A percentile compares a stretch with the other conserved stretches of the same genome.
These are phyloP conservation scores for Zygosaccharomyces bisporus DNA, from an alignment of 805 yeast species.

Conservation along the genomic window DNA sequence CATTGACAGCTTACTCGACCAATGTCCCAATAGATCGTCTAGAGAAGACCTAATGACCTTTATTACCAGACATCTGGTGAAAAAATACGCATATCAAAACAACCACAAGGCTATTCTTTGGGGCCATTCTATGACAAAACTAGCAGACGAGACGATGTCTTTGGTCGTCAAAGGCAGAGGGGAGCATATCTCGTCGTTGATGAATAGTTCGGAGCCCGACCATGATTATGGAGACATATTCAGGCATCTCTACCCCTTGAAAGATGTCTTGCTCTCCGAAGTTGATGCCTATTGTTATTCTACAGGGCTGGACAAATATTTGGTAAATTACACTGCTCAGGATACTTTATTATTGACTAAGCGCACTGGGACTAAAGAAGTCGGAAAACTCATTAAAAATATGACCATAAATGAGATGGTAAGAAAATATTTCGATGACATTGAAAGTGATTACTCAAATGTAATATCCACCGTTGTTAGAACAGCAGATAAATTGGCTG, in stretches of 20 bases:
- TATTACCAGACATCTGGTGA: constrained; percentile 46
- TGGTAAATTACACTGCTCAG: constrained; percentile 21
- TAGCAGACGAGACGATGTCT: constrained; percentile 77
- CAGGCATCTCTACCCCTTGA: constrained; percentile 61
- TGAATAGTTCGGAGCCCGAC: constrained; percentile 44
- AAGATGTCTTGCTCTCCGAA: constrained; percentile 73
- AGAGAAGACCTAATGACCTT: constrained; percentile 56
- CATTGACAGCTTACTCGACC: constrained; percentile 16
- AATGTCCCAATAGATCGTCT: constrained; percentile 52
- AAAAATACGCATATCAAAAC: constrained; percentile 43
- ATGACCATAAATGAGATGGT: constrained; percentile 82
- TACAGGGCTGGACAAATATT: constrained; percentile 37
- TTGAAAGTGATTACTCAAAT: constrained; percentile 79
- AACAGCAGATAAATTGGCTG: constrained; percentile 73
- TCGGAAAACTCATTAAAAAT: constrained; percentile 43
- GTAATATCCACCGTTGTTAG: constrained; percentile 89
- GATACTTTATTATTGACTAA: constrained; percentile 26
- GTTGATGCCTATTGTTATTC: constrained; percentile 47
- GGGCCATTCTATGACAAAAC: constrained; percentile 76
- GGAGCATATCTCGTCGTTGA: constrained; percentile 49
- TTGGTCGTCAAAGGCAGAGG: constrained; percentile 88
- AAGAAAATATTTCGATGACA: constrained; percentile 60
- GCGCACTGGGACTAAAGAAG: constrained; percentile 19
- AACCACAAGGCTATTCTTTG: constrained; percentile 54
- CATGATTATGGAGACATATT: constrained; percentile 34